A percentile compares a stretch with the other conserved stretches of the same genome.
phyloP scores from a whole-genome alignment of 1,284 basidiomycete genomes.

The Papiliotrema fonsecae region DNA sequence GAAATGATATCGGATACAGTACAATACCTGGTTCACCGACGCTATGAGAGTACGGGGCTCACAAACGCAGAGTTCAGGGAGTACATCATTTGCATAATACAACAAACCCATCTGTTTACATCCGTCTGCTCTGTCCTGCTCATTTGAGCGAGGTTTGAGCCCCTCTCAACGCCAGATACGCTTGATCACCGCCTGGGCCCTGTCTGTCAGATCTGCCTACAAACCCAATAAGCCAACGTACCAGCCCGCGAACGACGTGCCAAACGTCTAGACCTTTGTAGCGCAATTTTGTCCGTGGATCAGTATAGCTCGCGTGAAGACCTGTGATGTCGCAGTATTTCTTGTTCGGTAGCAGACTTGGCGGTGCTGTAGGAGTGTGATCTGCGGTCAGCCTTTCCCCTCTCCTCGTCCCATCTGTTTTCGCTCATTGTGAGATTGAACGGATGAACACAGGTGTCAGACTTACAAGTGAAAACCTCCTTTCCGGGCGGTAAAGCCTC shows the following conservation, averaged over 20 bases:
- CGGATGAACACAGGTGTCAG: neutral
- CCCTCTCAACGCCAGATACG: conserved; percentile 42
- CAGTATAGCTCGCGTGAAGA: conserved; percentile 48
- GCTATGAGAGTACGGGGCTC: too few species aligned
- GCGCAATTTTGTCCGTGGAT: conserved; percentile 47
- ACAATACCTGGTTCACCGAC: too few species aligned
- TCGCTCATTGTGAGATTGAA: neutral
- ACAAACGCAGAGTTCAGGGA: neutral
- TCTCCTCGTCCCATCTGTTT: neutral
- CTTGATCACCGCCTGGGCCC: conserved; percentile 47
- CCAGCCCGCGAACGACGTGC: conserved; percentile 45
- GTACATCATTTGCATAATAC: neutral
- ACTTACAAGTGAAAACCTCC: conserved; percentile 47
- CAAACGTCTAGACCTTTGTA: conserved; percentile 49
- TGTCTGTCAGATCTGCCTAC: conserved; percentile 6
- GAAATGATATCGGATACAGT: too few species aligned
- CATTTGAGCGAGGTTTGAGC: conserved; percentile 47
- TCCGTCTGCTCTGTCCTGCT: too few species aligned
- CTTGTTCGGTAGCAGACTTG: conserved; percentile 46
- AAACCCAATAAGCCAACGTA: conserved; percentile 18
- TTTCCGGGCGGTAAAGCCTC: conserved; percentile 13
- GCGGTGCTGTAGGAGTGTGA: conserved; percentile 45
- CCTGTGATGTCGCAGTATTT: conserved; percentile 55
- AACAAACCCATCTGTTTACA: neutral
- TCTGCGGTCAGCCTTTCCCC: conserved; percentile 20